Base-by-base conservation (phyloP, 129 eudicot species). In the Cynara cardunculus region DNA sequence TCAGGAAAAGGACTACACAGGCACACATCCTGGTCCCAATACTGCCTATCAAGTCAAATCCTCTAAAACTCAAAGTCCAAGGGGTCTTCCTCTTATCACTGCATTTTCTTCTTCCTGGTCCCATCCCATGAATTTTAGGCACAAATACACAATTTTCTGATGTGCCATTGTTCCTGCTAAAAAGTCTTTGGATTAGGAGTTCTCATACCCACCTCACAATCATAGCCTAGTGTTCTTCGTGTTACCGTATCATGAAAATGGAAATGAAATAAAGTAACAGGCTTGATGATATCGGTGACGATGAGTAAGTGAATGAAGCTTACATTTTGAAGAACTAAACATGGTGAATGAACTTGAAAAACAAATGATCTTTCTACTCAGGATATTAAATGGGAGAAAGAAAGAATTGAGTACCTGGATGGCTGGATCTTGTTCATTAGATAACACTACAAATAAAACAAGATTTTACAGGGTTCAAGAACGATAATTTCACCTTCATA, bases 21-120 rank as follows among this genome's bases (percentile, higher is more conserved):
- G 8, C 21, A 24, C 65, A 32, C 41, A 76, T 46, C 32, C 32
- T 67, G 81, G 66, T 76, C 81, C 72, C 65, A 49, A 3, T 46
- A 69, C 46, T 69, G 11, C 61, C n/a, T 66, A 67, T 67, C 59
- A 4, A 39, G 81, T 67, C 81, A 78, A 67, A 67, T 68, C 28
- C 16, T 78, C 67, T 69, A 69, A 3, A 75, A 75, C 81, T 49
- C 2, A 68, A 68, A 73, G 59, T 68, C 76, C 56, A 82, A 70
- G 66, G 30, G 75, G 85, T 76, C 85, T 75, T 75, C 74, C 56
- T 81, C 61, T 81, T 81, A 81, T 73, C 74, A n/a, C 39, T 18
- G 21, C 4, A 39, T 66, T 74, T 27, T 74, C 69, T 65, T 34
- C 61, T 46, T 18, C 39, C 22, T 70, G 82, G 82, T 28, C 82